Conservation (phyloP, 306 rosid species). For the Fragaria vesca region DNA sequence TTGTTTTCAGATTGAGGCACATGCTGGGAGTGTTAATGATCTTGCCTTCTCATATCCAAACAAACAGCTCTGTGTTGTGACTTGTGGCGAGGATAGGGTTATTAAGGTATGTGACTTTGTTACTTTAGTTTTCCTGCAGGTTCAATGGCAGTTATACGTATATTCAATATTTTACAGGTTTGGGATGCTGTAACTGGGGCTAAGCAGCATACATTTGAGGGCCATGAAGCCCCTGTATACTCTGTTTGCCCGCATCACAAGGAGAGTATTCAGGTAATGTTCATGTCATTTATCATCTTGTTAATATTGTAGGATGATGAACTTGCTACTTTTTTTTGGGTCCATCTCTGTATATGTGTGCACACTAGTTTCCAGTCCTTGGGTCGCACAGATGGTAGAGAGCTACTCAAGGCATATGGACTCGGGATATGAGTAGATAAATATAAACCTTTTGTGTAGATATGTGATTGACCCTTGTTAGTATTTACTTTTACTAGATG, state of each 20-base stretch:
- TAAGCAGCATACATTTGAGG: slow-evolving; percentile 79
- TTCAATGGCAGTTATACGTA: slow-evolving; percentile 18
- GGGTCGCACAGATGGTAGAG: neutral
- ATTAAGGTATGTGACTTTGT: slow-evolving; percentile 69
- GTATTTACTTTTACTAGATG: neutral
- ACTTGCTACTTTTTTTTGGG: neutral
- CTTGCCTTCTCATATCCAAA: slow-evolving; percentile 96
- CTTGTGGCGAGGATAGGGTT: slow-evolving; percentile 96
- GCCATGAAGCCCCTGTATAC: slow-evolving; percentile 92
- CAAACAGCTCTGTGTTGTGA: slow-evolving; percentile 87
- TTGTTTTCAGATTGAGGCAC: slow-evolving; percentile 85
- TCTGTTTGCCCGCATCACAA: slow-evolving; percentile 98
- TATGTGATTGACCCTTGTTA: neutral
- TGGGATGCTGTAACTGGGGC: slow-evolving; percentile 93
- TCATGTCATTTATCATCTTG: slow-evolving; percentile 3
- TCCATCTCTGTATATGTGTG: neutral
- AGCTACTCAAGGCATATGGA: slow-evolving; percentile 12
- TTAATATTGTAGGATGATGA: slow-evolving; percentile 6
- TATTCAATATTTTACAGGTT: slow-evolving; percentile 55
- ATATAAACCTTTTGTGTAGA: neutral
- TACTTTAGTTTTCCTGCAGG: slow-evolving; percentile 25
- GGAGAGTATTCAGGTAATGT: slow-evolving; percentile 85
- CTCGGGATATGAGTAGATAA: neutral
- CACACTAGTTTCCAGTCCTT: neutral
- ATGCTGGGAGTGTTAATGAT: slow-evolving; percentile 93